Base-by-base conservation (phyloP, 805 yeast species). In the Saccharomycopsis microspora region DNA sequence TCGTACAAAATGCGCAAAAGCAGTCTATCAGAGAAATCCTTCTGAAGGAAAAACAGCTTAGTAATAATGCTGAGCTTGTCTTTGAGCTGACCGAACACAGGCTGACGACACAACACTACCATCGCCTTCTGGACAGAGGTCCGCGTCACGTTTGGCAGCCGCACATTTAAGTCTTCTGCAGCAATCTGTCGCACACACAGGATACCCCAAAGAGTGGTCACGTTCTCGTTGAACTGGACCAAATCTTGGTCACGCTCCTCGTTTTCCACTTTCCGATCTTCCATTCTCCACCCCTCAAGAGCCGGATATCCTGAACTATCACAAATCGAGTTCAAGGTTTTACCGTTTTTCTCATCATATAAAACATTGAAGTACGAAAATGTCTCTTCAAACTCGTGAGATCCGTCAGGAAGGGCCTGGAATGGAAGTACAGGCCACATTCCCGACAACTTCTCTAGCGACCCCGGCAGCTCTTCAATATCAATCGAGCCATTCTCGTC, bases 321-420 rank as follows among this genome's bases (percentile, higher is more conserved):
- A 33, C 67, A 66, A 3, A 66, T 62, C 9, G 63, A 58, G 29
- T 60, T 78, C 19, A 80, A 74, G 8, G 77, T 68, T 30, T 56
- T 57, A 27, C 68, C 64, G 32, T 63, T 64, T 31, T 67, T 64
- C 45, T 76, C 78, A 60, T 87, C 87, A 59, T 78, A 85, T 4
- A 83, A 72, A 41, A 90, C 66, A 29, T 95, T 89, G 65, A 90
- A 90, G 60, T 86, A 86, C 29, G 95, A 82, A 59, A 89, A 87
- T 0, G 95, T 88, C 62, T 93, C 97, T 60, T 88, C 95, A 60
- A 81, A 90, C 28, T 89, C 72, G 62, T 93, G 98, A 2, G 94
- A 82, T 4, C 97, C 97, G 64, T 93, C 98, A 0, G 98, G 97
- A 28, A 93, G 67, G 1, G 96, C 95, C 60, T 89, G 97, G 59